Evolutionary conservation across 176 grass and related monocot species (phyloP).

Genomic region (Guadua angustifolia): DNA sequence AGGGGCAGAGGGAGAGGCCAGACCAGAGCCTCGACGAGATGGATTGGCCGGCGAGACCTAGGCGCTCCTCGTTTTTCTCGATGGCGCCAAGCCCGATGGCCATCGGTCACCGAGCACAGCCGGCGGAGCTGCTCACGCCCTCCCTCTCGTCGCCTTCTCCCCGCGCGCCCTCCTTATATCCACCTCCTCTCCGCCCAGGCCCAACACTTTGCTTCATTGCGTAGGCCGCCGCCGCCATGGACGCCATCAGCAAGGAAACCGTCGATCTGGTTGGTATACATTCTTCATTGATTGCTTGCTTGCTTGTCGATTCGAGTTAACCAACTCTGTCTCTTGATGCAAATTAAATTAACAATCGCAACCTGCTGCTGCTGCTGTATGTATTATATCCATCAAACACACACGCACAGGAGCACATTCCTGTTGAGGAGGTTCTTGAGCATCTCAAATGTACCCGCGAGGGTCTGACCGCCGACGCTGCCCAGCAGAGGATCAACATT

Average conservation of each 20-base stretch:
- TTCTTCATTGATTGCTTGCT: too few relatives aligned
- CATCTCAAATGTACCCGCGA: constrained; percentile 60
- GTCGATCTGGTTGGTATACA: constrained; percentile 65
- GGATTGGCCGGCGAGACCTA: constrained; percentile 34
- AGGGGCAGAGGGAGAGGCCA: too few relatives aligned
- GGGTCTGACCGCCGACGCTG: constrained; percentile 54
- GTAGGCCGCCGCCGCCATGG: constrained; percentile 11
- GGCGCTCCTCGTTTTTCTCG: constrained; percentile 3
- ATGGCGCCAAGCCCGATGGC: constrained; percentile 47
- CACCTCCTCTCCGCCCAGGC: not conserved
- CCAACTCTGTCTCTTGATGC: not conserved
- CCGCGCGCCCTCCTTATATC: constrained; percentile 35
- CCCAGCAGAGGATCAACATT: constrained; percentile 45
- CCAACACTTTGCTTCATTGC: too few relatives aligned
- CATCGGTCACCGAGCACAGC: not conserved
- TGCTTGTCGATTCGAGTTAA: not conserved
- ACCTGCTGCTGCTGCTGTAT: not conserved
- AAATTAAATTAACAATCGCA: not conserved
- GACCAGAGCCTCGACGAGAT: too few relatives aligned
- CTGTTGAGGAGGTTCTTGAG: constrained; percentile 64
- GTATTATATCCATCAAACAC: too few relatives aligned
- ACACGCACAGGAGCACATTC: constrained; percentile 55
- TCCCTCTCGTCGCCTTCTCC: not conserved
- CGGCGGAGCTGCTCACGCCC: constrained; percentile 7
- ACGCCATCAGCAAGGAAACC: constrained; percentile 60